phyloP scores from a whole-genome alignment of 768 basidiomycete species.

The Zangia roseola region DNA sequence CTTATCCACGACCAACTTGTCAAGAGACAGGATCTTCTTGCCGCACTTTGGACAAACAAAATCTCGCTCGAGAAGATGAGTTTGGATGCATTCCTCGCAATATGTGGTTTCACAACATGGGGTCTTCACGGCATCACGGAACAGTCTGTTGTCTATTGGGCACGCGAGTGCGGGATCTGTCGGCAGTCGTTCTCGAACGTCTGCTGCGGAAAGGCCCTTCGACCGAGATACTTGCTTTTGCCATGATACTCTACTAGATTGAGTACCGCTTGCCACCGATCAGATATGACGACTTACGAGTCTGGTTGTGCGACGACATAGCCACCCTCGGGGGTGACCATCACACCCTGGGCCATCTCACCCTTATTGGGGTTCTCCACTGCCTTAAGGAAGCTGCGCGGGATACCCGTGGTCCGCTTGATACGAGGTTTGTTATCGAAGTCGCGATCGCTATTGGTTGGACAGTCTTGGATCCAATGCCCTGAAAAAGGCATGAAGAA shows the following conservation, averaged over 20 bases:
- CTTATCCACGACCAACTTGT: constrained; percentile 81
- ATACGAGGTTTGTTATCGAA: constrained; percentile 94
- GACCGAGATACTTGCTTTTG: constrained; percentile 83
- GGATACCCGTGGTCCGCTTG: constrained; percentile 97
- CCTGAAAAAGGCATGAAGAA: constrained; percentile 47
- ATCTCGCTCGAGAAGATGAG: constrained; percentile 90
- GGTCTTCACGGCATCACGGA: constrained; percentile 92
- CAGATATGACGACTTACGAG: constrained; percentile 55
- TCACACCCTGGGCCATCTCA: constrained; percentile 80
- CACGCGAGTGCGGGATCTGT: constrained; percentile 79
- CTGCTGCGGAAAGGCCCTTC: constrained; percentile 81
- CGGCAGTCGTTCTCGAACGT: constrained; percentile 84
- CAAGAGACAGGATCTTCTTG: constrained; percentile 84
- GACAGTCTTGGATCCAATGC: constrained; percentile 99
- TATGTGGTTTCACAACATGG: constrained; percentile 90
- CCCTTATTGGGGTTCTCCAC: constrained; percentile 83
- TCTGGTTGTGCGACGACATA: constrained; percentile 98
- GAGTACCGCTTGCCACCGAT: neutral
- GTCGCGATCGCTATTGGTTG: constrained; percentile 94
- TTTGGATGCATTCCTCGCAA: constrained; percentile 98
- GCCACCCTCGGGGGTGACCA: constrained; percentile 98
- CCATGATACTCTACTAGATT: constrained; percentile 76
- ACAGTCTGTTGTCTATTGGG: constrained; percentile 89
- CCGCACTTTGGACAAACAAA: constrained; percentile 91
- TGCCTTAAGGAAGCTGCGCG: constrained; percentile 94